Evolutionary conservation across 768 basidiomycete species (phyloP), one percentile per base, ranked within the genome.

Genomic region (Serendipita sp.): DNA sequence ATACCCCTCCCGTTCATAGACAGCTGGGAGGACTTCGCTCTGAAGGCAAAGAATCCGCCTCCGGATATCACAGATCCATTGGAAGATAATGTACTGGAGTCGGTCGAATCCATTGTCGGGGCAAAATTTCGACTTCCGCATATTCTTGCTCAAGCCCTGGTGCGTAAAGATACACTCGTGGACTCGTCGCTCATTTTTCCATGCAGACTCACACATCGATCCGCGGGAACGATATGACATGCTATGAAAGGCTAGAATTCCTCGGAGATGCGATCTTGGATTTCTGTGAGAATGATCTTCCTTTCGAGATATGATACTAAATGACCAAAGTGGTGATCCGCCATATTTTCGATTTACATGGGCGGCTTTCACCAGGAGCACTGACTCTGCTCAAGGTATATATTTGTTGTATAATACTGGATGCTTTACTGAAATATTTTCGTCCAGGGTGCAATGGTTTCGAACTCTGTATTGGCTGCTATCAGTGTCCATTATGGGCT

Each of bases 241-340:
- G 81, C 16, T 87, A 88, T 70, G 87, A 90, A 69, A 78, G 87
- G 65, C 78, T 92, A 41, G 89, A 92, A 72, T 93, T 92, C 71
- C 77, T 92, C 45, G 91, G 91, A 11, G 91, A 93, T 74, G 88
- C 88, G 1, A 81, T 93, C 62, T 79, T 93, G 30, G 91, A 92
- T 72, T 87, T 89, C 65, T 73, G 90, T 92, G 70, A 64, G 88
- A 76, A 11, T 24, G 8, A 11, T 28, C 34, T 46, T 53, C 34
- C 45, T 63, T 56, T 5, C 38, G 5, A 41, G 32, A 53, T 7
- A 7, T n/a, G 16, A 45, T 64, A 3, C 35, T 65, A 34, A 53
- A 56, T 63, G 34, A 37, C 45, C 46, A 16, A 68, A 92, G 90
- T 90, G 76, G 83, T 88, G 24, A 81, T 89, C 35, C 81, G 80